phyloP scores from a whole-genome alignment of 768 basidiomycete genomes.

The Termitomyces sp. region DNA sequence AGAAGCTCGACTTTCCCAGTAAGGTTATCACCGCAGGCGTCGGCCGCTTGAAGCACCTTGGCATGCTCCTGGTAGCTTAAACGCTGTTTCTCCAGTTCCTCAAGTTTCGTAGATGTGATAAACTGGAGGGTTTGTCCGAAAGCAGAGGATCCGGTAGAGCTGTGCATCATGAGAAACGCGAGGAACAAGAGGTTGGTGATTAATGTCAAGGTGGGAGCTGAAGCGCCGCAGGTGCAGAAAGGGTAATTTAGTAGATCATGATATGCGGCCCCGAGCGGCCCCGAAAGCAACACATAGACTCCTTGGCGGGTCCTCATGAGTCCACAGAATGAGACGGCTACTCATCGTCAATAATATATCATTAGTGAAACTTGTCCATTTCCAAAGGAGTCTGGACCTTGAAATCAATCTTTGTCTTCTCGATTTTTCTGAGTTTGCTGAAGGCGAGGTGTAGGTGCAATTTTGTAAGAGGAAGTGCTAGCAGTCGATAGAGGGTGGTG shows the following conservation, averaged over 20 bases:
- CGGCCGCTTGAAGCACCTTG: constrained; percentile 24
- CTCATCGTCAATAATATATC: neutral
- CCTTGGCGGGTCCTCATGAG: neutral
- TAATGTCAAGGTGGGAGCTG: neutral
- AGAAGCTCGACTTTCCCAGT: constrained; percentile 30
- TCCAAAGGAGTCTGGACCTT: neutral
- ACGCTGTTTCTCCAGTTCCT: constrained; percentile 37
- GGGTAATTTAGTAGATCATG: neutral
- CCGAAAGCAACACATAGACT: neutral
- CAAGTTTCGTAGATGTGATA: constrained; percentile 38
- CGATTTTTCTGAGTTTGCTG: too few relatives aligned
- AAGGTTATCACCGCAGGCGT: constrained; percentile 17
- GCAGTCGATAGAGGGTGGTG: neutral
- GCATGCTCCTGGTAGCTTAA: constrained; percentile 29
- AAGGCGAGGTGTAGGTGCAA: neutral
- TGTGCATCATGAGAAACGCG: neutral
- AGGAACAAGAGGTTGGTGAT: neutral
- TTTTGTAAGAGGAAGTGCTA: neutral
- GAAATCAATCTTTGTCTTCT: too few relatives aligned
- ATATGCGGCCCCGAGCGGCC: neutral
- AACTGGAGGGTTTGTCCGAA: constrained; percentile 37
- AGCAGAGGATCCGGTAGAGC: constrained; percentile 12
- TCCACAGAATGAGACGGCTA: neutral
- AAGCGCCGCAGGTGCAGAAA: neutral
- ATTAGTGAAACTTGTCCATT: neutral